These are phyloP conservation scores for Leishmania guyanensis DNA, from an alignment of 208 protist genomes.

Conservation along the genomic window DNA sequence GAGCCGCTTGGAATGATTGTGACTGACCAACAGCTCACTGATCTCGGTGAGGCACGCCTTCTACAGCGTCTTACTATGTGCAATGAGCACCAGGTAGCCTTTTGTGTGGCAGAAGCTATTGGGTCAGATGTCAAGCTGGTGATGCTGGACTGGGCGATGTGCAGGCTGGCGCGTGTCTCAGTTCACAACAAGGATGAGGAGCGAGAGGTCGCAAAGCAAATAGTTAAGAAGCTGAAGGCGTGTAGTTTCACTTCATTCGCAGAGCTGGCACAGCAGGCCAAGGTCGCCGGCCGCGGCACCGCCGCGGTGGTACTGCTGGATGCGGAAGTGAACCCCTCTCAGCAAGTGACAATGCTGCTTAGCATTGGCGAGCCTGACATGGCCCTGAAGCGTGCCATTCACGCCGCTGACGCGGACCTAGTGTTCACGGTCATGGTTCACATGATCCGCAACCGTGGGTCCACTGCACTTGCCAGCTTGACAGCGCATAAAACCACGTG, in stretches of 20 bases:
- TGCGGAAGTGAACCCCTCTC: conserved; percentile 48
- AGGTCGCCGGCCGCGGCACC: conserved; percentile 43
- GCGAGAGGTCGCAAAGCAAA: conserved; percentile 34
- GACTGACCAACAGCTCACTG: conserved; percentile 81
- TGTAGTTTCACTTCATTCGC: conserved; percentile 53
- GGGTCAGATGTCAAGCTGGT: conserved; percentile 68
- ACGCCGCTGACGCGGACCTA: conserved; percentile 51
- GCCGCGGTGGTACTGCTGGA: conserved; percentile 65
- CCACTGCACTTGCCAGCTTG: conserved; percentile 40
- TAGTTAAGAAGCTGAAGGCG: conserved; percentile 54
- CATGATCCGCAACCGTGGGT: conserved; percentile 51
- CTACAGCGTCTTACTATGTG: conserved; percentile 77
- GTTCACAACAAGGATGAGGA: conserved; percentile 28
- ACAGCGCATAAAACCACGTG: conserved; percentile 26
- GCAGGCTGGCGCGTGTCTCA: conserved; percentile 64
- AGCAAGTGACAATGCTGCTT: conserved; percentile 65
- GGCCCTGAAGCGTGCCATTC: conserved; percentile 54
- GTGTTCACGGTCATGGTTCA: conserved; percentile 71
- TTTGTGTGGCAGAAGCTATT: conserved; percentile 70
- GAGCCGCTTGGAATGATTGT: conserved; percentile 85
- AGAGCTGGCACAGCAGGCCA: conserved; percentile 59
- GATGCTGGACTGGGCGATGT: conserved; percentile 94
- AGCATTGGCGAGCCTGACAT: conserved; percentile 71
- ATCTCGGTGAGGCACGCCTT: conserved; percentile 62
- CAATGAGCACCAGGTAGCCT: conserved; percentile 90